These are phyloP conservation scores for Amauroascus verrucosus DNA, from an alignment of 2,329 filamentous ascomycete genomes.

Conservation along the genomic window DNA sequence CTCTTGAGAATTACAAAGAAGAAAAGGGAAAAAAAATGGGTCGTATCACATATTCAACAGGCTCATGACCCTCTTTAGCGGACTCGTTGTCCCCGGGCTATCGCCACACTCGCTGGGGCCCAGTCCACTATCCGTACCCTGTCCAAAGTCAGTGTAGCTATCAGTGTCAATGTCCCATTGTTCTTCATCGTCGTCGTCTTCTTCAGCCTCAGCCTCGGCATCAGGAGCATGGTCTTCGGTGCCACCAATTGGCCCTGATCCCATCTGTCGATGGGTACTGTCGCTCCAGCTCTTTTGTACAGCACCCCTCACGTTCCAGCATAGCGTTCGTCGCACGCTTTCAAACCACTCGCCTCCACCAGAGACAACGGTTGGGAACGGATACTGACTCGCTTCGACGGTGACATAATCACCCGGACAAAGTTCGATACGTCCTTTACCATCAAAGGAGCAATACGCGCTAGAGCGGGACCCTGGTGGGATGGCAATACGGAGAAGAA, in stretches of 20 bases:
- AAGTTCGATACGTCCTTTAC: constrained; percentile 89
- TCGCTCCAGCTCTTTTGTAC: constrained; percentile 75
- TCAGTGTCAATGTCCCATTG: constrained; percentile 96
- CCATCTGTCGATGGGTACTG: constrained; percentile 25
- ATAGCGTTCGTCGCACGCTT: constrained; percentile 78
- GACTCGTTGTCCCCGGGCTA: constrained; percentile 49
- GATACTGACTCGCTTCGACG: constrained; percentile 90
- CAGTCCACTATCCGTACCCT: constrained; percentile 38
- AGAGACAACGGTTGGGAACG: constrained; percentile 90
- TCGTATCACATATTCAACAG: constrained; percentile 49
- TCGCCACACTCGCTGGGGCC: constrained; percentile 58
- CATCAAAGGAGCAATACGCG: constrained; percentile 94
- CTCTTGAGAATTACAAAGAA: background rate
- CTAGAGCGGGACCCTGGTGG: constrained; percentile 78
- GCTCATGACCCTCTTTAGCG: constrained; percentile 63
- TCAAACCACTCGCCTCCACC: constrained; percentile 93
- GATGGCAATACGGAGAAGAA: constrained; percentile 80
- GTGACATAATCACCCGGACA: constrained; percentile 91
- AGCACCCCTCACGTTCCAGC: constrained; percentile 90
- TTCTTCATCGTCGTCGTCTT: constrained; percentile 46
- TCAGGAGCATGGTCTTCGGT: background rate
- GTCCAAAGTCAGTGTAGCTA: constrained; percentile 22
- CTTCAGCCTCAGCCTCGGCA: constrained; percentile 25
- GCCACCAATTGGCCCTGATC: background rate
- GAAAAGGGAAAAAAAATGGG: background rate